Evolutionary conservation across 2,329 filamentous ascomycete species (phyloP), one percentile per base, ranked within the genome.

Genomic region (Ophiobolus disseminans): DNA sequence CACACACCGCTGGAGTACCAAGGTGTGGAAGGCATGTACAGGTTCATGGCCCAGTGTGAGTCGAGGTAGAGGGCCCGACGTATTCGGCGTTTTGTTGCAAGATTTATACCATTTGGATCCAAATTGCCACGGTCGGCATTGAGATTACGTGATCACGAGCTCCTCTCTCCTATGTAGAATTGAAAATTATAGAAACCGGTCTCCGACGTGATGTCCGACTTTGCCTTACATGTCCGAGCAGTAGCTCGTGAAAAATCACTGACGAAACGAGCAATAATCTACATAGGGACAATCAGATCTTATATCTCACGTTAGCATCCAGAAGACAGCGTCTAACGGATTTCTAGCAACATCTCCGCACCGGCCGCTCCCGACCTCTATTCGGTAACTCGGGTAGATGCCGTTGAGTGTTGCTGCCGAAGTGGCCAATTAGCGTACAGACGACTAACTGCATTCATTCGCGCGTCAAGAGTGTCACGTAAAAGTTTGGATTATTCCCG

Each of bases 31-130:
- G 86, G 85, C 3, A 87, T 89, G 25, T 85, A 86, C 61, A 78
- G 78, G 40, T 88, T 88, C 63, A 76, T 88, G 49, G 82, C 85
- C 58, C 80, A 86, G 55, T 86, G 85, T 59, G 84, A 87, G 67
- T 72, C 74, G 21, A 60, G 54, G 43, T 44, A 44, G 22, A 48
- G 38, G 26, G 46, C 44, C 38, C 48, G 48, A 23, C 20, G 16
- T 31, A n/a, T 22, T 40, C 13, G 36, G 11, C 31, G 55, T 57
- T 55, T 35, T 10, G 38, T 48, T 28, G 34, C 37, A 45, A 40
- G 51, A 20, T 36, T 43, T 31, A 68, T 66, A 65, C 57, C 57
- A 65, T 17, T 64, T 60, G 60, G 64, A 49, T 62, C 40, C 32
- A 69, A 58, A 66, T 63, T 68, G 65, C 40, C 42, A 20, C 10